Conservation (phyloP, 2,329 filamentous ascomycete species). For the Rhinocladiella mackenziei region DNA sequence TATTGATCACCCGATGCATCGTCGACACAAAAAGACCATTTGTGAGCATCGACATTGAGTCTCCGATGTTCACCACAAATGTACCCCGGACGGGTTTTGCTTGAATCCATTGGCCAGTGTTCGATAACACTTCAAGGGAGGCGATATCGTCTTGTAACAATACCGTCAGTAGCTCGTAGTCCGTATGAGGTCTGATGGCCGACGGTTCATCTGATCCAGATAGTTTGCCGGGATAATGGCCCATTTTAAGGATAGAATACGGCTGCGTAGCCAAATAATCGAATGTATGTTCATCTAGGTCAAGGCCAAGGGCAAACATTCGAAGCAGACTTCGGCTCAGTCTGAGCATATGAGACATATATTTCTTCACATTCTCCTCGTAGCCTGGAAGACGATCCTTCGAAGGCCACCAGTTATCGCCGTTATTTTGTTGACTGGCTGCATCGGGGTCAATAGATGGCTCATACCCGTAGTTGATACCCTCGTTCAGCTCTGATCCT, state of each 20-base stretch:
- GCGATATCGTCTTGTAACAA: conserved; percentile 53
- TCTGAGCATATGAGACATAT: conserved; percentile 33
- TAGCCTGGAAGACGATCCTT: conserved; percentile 17
- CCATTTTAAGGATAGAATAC: conserved; percentile 43
- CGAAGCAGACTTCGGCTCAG: conserved; percentile 51
- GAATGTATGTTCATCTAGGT: conserved; percentile 53
- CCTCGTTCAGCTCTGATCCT: conserved; percentile 19
- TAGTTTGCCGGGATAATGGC: conserved; percentile 43
- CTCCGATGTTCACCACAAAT: conserved; percentile 50
- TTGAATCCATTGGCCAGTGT: conserved; percentile 41
- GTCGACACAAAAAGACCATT: conserved; percentile 50
- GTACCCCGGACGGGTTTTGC: conserved; percentile 41
- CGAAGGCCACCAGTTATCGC: conserved; percentile 20
- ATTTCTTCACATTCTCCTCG: conserved; percentile 9
- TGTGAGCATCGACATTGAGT: conserved; percentile 49
- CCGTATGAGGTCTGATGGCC: conserved; percentile 39
- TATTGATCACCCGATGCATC: conserved; percentile 52
- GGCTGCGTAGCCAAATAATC: conserved; percentile 53
- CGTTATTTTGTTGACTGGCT: conserved; percentile 9
- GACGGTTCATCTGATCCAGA: conserved; percentile 31
- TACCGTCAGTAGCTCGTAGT: conserved; percentile 53
- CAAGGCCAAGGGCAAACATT: conserved; percentile 54
- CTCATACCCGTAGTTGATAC: conserved; percentile 23
- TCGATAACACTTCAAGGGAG: conserved; percentile 48
- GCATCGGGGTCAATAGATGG: conserved; percentile 14